phyloP scores from a whole-genome alignment of 345 rosid species.

The Toxicodendron radicans region DNA sequence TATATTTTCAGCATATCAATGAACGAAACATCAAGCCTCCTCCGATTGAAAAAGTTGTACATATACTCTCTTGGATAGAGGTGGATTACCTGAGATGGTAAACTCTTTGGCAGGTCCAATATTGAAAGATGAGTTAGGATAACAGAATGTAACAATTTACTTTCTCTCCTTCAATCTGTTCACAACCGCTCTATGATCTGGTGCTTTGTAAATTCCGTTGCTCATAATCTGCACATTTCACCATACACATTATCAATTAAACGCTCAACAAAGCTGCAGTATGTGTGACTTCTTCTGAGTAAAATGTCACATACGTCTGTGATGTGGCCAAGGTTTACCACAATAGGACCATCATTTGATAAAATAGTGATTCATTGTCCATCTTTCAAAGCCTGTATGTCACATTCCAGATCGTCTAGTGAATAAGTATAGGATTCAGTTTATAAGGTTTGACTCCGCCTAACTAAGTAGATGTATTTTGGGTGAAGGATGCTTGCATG shows the following conservation, averaged over 20 bases:
- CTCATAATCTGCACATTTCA: slow-evolving; percentile 28
- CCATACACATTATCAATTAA: too few species aligned
- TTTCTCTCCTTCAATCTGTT: slow-evolving; percentile 36
- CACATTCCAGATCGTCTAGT: too few species aligned
- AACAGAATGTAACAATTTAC: slow-evolving; percentile 38
- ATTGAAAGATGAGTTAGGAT: slow-evolving; percentile 27
- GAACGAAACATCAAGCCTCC: slow-evolving; percentile 23
- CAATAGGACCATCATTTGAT: slow-evolving; percentile 33
- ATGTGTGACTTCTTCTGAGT: too few species aligned
- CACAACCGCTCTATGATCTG: slow-evolving; percentile 47
- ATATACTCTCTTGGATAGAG: too few species aligned
- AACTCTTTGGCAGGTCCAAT: slow-evolving; percentile 39
- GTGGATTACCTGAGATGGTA: slow-evolving; percentile 8
- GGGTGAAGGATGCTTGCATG: too few species aligned
- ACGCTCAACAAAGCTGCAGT: too few species aligned
- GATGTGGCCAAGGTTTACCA: slow-evolving; percentile 36
- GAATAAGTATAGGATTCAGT: too few species aligned
- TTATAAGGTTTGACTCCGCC: too few species aligned
- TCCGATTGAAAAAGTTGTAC: slow-evolving; percentile 20
- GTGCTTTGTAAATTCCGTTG: slow-evolving; percentile 42
- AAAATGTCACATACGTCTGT: slow-evolving; percentile 30
- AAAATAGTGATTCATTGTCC: slow-evolving; percentile 36
- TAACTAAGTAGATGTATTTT: too few species aligned
- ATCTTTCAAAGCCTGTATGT: slow-evolving; percentile 31
- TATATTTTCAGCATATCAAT: slow-evolving; percentile 15